Evolutionary conservation across 441 rosid species (phyloP).

Genomic region (Iberis amara): DNA sequence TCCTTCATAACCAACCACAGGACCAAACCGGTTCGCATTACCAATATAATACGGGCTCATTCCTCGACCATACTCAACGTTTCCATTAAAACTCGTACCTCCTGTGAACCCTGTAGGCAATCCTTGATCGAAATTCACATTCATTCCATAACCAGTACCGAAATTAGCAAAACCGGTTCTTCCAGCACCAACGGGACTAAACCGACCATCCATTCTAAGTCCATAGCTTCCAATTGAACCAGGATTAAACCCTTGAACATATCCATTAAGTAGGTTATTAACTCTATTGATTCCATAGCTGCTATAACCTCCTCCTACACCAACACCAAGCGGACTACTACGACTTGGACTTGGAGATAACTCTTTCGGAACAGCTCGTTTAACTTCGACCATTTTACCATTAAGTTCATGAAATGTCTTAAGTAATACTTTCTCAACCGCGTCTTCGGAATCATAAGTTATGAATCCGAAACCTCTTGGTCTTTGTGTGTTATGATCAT

Average conservation of each 20-base stretch:
- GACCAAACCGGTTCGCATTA: conserved; percentile 57
- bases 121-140: conserved; percentile 69
- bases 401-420: conserved; percentile 86
- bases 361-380: conserved; percentile 92
- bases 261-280: conserved; percentile 67
- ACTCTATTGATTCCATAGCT: conserved; percentile 65
- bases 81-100: conserved; percentile 47
- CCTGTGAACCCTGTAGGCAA: conserved; percentile 60
- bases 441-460: conserved; percentile 85
- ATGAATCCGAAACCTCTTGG: conserved; percentile 95
- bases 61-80: conserved; percentile 65
- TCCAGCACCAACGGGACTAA: conserved; percentile 59
- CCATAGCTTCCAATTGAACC: conserved; percentile 70
- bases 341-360: conserved; percentile 82
- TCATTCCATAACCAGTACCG: conserved; percentile 60
- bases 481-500: conserved; percentile 92
- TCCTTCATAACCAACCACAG: conserved; percentile 53
- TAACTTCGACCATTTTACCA: conserved; percentile 78
- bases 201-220: conserved; percentile 79
- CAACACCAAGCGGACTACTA: conserved; percentile 55
- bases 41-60: conserved; percentile 73
- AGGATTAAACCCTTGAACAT: conserved; percentile 66
- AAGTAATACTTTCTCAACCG: conserved; percentile 74
- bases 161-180: conserved; percentile 66
- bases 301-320: conserved; percentile 53